Evolutionary conservation across 208 protist genomes (phyloP), one percentile per base, ranked within the genome.

Genomic region (Trypanosoma vivax): DNA sequence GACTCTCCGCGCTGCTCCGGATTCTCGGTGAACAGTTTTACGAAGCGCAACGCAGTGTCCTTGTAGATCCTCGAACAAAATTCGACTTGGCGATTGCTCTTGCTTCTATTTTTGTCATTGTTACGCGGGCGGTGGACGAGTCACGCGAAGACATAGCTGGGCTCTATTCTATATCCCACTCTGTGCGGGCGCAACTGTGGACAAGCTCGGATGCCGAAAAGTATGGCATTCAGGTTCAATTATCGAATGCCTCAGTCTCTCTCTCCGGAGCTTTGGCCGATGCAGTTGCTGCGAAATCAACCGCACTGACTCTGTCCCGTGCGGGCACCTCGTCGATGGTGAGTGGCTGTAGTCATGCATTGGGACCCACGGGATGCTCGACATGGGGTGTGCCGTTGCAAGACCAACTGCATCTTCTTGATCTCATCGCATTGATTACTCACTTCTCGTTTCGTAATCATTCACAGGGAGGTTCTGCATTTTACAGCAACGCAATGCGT

Each of bases 401-500:
- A 16, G 58, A 65, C 13, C 65, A 76, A 39, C 28, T 56, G 24
- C 67, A 73, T 28, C 46, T 92, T 60, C 63, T 92, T 0, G 72
- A 88, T 52, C 51, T 81, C 11, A 56, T 84, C 35, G 48, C 49
- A 0, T 70, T 80, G 28, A 55, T 87, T 9, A 66, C 85, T 11
- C 68, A 83, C 61, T 88, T 88, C 45, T 76, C 52, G 13, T 70
- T 88, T 19, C 50, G 47, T 9, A 77, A 73, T 56, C 79, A 74
- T 53, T 60, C 41, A 24, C 35, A 60, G 23, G 48, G 60, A 0
- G n/a, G 54, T 16, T 35, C 59, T 33, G 37, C 40, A 7, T 65
- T 58, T 51, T 64, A 66, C 16, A 57, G 74, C 9, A 50, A 65
- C 19, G 50, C 51, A n/a, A 64, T 92, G n/a, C 69, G 54, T 1